Evolutionary conservation across 495 filamentous ascomycete species (phyloP).

Genomic region (Apiosordaria backusii): DNA sequence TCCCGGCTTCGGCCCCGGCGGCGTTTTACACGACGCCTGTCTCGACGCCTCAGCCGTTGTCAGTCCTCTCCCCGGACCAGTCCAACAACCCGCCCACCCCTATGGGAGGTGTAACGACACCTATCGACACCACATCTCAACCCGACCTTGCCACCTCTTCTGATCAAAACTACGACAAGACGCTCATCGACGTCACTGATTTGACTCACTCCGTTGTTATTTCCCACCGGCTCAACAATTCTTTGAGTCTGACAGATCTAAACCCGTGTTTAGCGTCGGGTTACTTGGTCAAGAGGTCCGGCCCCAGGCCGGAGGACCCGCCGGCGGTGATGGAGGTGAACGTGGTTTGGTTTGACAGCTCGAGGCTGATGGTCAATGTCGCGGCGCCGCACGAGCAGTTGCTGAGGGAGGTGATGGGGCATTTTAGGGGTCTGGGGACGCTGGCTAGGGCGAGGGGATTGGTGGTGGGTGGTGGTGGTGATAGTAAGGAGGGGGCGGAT

Average conservation of each 20-base stretch:
- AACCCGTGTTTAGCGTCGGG: conserved; percentile 65
- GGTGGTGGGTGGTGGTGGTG: no score
- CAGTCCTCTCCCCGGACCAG: conserved; percentile 54
- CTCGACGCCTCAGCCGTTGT: conserved; percentile 52
- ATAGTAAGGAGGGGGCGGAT: conserved; percentile 58
- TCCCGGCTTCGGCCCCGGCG: conserved; percentile 39
- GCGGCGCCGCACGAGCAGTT: conserved; percentile 53
- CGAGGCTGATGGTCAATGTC: conserved; percentile 21
- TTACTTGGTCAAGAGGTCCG: conserved; percentile 72
- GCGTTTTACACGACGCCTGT: conserved; percentile 51
- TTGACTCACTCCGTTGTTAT: conserved; percentile 78
- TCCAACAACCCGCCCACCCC: conserved; percentile 48
- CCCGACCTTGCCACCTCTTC: conserved; percentile 11
- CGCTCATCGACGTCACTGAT: conserved; percentile 73
- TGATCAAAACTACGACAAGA: conserved; percentile 50
- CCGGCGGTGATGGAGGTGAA: conserved; percentile 64
- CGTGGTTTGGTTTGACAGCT: conserved; percentile 55
- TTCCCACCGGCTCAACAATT: conserved; percentile 66
- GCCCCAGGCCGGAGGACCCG: conserved; percentile 57
- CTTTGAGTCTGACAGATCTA: conserved; percentile 58
- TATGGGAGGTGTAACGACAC: conserved; percentile 53
- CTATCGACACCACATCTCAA: conserved; percentile 42
- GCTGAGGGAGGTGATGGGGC: conserved; percentile 67
- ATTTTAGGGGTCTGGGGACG: conserved; percentile 71
- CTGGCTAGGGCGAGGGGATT: conserved; percentile 67